phyloP scores from a whole-genome alignment of 2,329 filamentous ascomycete genomes.

The Aspergillus sp. region DNA sequence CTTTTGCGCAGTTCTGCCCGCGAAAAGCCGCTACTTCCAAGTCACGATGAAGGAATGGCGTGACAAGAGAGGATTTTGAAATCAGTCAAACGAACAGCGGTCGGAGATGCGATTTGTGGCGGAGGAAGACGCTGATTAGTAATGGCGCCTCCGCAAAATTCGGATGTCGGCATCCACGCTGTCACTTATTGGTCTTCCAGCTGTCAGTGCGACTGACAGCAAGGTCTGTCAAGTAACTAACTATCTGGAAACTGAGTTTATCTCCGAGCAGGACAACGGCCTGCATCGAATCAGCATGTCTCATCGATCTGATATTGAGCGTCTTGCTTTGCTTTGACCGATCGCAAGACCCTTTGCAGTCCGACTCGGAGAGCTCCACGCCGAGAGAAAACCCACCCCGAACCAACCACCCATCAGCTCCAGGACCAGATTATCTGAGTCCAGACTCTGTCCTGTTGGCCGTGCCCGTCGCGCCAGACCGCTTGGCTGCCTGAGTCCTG shows the following conservation, averaged over 20 bases:
- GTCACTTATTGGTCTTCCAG: no score
- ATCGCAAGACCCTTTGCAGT: not conserved
- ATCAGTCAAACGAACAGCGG: not conserved
- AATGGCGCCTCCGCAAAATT: not conserved
- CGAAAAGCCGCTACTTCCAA: not conserved
- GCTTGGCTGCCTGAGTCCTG: not conserved
- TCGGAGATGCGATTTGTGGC: not conserved
- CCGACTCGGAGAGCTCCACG: not conserved
- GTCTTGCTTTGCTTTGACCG: no score
- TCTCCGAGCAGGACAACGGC: not conserved
- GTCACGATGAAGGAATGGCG: not conserved
- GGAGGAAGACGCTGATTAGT: not conserved
- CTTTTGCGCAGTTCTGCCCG: not conserved
- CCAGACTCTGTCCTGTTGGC: not conserved
- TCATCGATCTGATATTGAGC: not conserved
- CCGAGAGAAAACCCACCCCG: not conserved
- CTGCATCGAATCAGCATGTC: not conserved
- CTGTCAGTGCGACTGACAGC: not conserved
- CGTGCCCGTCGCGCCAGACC: no score
- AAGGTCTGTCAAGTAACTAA: not conserved
- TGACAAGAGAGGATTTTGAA: not conserved
- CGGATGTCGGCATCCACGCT: constrained; percentile 4
- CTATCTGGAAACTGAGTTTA: not conserved
- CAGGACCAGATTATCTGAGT: not conserved
- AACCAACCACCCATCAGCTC: not conserved